Evolutionary conservation across 2,329 filamentous ascomycete genomes (phyloP), one percentile per base, ranked within the genome.

Genomic region (Epichloe aotearoae): DNA sequence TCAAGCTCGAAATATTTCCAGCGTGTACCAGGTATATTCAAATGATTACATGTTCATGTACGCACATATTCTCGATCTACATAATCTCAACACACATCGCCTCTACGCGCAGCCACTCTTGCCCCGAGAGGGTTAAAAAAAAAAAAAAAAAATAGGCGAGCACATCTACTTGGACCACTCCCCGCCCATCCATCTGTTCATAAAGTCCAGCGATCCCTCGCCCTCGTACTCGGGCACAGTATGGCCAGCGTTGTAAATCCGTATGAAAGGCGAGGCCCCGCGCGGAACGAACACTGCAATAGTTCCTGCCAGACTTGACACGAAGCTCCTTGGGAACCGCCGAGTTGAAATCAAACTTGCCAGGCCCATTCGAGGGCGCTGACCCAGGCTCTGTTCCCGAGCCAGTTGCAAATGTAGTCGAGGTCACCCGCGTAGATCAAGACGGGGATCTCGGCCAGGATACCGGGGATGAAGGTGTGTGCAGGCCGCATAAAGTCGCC

Each of bases 401-500:
- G 86, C 90, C 90, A 96, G 80, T 97, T 96, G 84, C 88, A 82
- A 69, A 93, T 93, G 71, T 82, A 91, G 69, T 91, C 86, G 47
- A 85, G 84, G 61, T 91, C 86, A 63, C 87, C 87, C 52, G 86
- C 91, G 63, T 97, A 98, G 74, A 98, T 83, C 54, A 97, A 78
- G 51, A 97, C 86, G 38, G 91, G 91, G 56, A 98, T 94, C 75
- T 96, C 72, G 72, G 91, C 82, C 53, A 98, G 80, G 49, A 97
- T 73, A 48, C 77, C 80, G 38, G 90, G 90, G 5, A 97, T 85
- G 33, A 95, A 78, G 54, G 83, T 84, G 75, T 96, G 88, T 81
- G 85, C 95, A 45, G 93, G 91, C 77, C 93, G 83, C 86, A 96
- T 96, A 91, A 91, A 97, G 72, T 98, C 93, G 64, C 91, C 93